Base-by-base conservation (phyloP, 2,329 filamentous ascomycete genomes). In the Harringtonia lauricola region DNA sequence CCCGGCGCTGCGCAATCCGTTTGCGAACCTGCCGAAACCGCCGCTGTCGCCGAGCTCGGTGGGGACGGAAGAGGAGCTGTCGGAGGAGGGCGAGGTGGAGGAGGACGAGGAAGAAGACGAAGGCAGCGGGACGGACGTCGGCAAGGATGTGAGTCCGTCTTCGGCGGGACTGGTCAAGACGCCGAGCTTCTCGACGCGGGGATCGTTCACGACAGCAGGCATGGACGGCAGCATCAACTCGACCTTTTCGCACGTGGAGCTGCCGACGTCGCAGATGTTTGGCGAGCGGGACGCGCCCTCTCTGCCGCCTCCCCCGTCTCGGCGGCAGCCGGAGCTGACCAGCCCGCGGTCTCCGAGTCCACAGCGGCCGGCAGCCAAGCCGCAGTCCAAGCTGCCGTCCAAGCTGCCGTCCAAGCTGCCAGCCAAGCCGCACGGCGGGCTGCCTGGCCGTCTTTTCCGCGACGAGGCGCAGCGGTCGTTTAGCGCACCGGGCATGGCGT, bases 321-420 rank as follows among this genome's bases (percentile, higher is more conserved):
- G 59, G 28, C 67, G 58, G 26, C 67, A 60, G 29, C n/a, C n/a
- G n/a, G n/a, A n/a, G n/a, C 65, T 64, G 18, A 64, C 67, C n/a
- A 81, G 75, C 50, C 81, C 83, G 38, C 76, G 82, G 30, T 86
- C 83, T 10, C 83, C 84, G 2, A 88, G 83, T 50, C 83, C 84
- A 2, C 64, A 85, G 22, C 76, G 52, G 13, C 49, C 43, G 10
- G n/a, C 34, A 3, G 46, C 46, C 8, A 50, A 50, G 34, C 37
- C 22, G 1, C 39, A 41, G 29, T 24, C 37, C 24, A 26, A 10
- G 24, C 24, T 26, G 24, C n/a, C n/a, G n/a, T n/a, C n/a, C 24
- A 26, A 7, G 24, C 10, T 10, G 24, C 7, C 10, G 24, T 10
- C 7, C 24, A 26, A 7, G 15, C 49, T 42, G 10, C 15, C 34